Evolutionary conservation across 2,329 filamentous ascomycete genomes (phyloP).

Genomic region (Grosmannia serpens): DNA sequence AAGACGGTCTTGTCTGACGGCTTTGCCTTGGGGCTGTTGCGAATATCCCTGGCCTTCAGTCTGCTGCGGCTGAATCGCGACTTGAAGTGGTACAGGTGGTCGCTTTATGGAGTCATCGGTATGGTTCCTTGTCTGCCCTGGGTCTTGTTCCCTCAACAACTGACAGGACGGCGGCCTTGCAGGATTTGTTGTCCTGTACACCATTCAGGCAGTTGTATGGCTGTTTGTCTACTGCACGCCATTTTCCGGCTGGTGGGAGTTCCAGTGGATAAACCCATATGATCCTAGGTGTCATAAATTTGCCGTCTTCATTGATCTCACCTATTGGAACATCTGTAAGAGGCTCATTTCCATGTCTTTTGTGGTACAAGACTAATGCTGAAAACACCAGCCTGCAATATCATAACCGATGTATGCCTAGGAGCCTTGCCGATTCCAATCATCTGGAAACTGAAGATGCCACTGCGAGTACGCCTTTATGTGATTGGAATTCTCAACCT

Average conservation of each 20-base stretch:
- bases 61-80: conserved; percentile 13
- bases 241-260: conserved; percentile 16
- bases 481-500: conserved; percentile 19
- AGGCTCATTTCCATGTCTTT: neutral
- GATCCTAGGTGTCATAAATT: conserved; percentile 13
- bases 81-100: conserved; percentile 13
- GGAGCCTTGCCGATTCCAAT: conserved; percentile 19
- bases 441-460: conserved; percentile 19
- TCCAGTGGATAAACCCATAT: conserved; percentile 15
- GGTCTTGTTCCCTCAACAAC: neutral
- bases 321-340: conserved; percentile 11
- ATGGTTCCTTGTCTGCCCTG: conserved; percentile 1
- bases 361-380: neutral
- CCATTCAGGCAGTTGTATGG: conserved; percentile 13
- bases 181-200: conserved; percentile 12
- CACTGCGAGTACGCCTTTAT: conserved; percentile 16
- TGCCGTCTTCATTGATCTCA: conserved; percentile 12
- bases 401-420: conserved; percentile 19
- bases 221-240: conserved; percentile 16
- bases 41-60: conserved; percentile 14
- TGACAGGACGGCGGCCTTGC: neutral
- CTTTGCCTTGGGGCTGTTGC: conserved; percentile 13
- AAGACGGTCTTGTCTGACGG: conserved; percentile 15
- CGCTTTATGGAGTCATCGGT: conserved; percentile 14
- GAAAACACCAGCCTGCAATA: conserved; percentile 16